Conservation (phyloP, 768 basidiomycete species). For the Lentinula guzmanii region DNA sequence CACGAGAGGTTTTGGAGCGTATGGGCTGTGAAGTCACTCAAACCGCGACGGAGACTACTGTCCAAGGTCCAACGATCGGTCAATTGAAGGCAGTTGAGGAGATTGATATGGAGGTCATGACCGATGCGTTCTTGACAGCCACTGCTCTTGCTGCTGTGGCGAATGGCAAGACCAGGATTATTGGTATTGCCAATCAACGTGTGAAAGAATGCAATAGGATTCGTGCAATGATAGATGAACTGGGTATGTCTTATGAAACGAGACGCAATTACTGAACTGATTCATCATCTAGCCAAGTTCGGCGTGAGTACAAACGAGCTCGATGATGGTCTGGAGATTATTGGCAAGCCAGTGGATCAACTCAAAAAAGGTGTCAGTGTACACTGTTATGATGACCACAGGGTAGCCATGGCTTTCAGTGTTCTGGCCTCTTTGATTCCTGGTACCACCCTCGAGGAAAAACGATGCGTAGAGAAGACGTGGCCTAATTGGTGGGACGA, state of each 20-base stretch:
- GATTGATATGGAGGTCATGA: conserved; percentile 99
- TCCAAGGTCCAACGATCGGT: conserved; percentile 81
- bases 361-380: conserved; percentile 72
- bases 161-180: conserved; percentile 68
- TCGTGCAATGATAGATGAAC: conserved; percentile 91
- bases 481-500: conserved; percentile 99
- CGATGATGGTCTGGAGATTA: conserved; percentile 87
- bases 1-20: conserved; percentile 83
- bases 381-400: conserved; percentile 97
- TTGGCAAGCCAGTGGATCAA: conserved; percentile 62
- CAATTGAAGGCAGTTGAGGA: conserved; percentile 77
- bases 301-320: conserved; percentile 90
- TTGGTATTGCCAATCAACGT: conserved; percentile 95
- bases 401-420: conserved; percentile 97
- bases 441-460: conserved; percentile 87
- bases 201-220: conserved; percentile 99
- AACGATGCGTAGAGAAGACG: conserved; percentile 97
- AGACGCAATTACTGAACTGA: conserved; percentile 4
- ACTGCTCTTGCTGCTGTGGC: conserved; percentile 86
- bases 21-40: conserved; percentile 95
- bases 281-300: conserved; percentile 67
- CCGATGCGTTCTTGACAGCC: conserved; percentile 97
- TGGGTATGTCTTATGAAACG: conserved; percentile 50
- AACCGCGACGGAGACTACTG: conserved; percentile 84
- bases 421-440: conserved; percentile 73